A percentile compares a stretch with the other conserved stretches of the same genome.
Conservation (phyloP, 2,329 filamentous ascomycete genomes). For the Drechslera avenae region DNA sequence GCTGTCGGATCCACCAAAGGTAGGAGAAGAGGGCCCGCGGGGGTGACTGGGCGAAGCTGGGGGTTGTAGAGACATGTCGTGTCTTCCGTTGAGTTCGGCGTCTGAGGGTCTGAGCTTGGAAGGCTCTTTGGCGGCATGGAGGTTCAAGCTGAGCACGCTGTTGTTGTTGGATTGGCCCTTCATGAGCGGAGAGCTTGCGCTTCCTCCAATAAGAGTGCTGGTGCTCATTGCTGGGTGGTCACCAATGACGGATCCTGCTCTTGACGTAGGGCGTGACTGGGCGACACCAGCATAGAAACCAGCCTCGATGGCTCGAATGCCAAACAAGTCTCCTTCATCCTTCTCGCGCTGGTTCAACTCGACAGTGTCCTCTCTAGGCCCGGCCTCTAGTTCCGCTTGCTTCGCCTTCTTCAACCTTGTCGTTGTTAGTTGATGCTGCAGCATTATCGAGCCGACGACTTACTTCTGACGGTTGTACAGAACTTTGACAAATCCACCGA, state of each 20-base stretch:
- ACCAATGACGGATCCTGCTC: constrained; percentile 37
- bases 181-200: constrained; percentile 38
- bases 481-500: constrained; percentile 44
- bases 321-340: constrained; percentile 49
- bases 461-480: constrained; percentile 45
- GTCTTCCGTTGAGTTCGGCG: constrained; percentile 45
- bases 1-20: constrained; percentile 37
- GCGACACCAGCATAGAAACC: constrained; percentile 50
- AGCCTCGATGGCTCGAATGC: constrained; percentile 49
- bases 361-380: constrained; percentile 40
- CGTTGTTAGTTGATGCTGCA: constrained; percentile 13
- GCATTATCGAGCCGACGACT: constrained; percentile 11
- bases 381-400: constrained; percentile 32
- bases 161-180: constrained; percentile 38
- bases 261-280: constrained; percentile 47
- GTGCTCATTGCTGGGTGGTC: constrained; percentile 40
- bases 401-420: constrained; percentile 40
- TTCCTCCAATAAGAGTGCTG: constrained; percentile 43
- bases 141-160: constrained; percentile 43
- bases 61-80: constrained; percentile 43
- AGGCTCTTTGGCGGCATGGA: constrained; percentile 31
- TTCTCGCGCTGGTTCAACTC: constrained; percentile 45
- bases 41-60: constrained; percentile 39
- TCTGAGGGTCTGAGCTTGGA: constrained; percentile 43
- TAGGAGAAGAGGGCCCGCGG: constrained; percentile 23